Percentiles rank a stretch among this genome's conserved stretches.
Evolutionary conservation across 2,329 filamentous ascomycete species (phyloP).

Genomic region (Aspergillus intermedius): DNA sequence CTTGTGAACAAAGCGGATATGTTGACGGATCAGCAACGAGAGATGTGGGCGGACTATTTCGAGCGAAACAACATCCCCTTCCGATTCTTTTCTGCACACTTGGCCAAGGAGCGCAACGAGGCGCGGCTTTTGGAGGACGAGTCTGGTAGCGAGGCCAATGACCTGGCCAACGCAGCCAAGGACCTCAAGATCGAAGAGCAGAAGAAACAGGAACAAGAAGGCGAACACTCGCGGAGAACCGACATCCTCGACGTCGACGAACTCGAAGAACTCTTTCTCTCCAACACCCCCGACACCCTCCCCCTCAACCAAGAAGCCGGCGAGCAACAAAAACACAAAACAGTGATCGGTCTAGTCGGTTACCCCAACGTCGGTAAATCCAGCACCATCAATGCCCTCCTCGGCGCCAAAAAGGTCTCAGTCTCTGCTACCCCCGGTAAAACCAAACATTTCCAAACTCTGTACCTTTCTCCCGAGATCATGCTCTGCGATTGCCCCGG

Average conservation of each 20-base stretch:
- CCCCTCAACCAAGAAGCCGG: constrained; percentile 40
- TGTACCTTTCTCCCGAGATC: constrained; percentile 83
- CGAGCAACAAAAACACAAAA: constrained; percentile 52
- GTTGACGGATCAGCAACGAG: constrained; percentile 83
- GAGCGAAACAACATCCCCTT: constrained; percentile 75
- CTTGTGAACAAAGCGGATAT: constrained; percentile 99
- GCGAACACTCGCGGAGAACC: constrained; percentile 46
- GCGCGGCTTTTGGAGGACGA: constrained; percentile 51
- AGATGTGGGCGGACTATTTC: constrained; percentile 81
- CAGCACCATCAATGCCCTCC: constrained; percentile 97
- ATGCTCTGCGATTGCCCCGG: constrained; percentile 96
- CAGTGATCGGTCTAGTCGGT: constrained; percentile 86
- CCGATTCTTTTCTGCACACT: constrained; percentile 89
- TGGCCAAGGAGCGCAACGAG: constrained; percentile 87
- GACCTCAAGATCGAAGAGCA: constrained; percentile 39
- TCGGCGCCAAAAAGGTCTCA: constrained; percentile 96
- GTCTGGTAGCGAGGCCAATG: constrained; percentile 31
- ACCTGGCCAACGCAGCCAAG: constrained; percentile 18
- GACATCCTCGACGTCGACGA: constrained; percentile 89
- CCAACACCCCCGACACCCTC: constrained; percentile 58
- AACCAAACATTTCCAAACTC: constrained; percentile 98
- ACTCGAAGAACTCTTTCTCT: constrained; percentile 78
- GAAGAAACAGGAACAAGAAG: constrained; percentile 16
- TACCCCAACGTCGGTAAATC: constrained; percentile 99
- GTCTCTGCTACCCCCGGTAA: constrained; percentile 96